phyloP scores from a whole-genome alignment of 768 basidiomycete species.

The Baorangia bicolor region DNA sequence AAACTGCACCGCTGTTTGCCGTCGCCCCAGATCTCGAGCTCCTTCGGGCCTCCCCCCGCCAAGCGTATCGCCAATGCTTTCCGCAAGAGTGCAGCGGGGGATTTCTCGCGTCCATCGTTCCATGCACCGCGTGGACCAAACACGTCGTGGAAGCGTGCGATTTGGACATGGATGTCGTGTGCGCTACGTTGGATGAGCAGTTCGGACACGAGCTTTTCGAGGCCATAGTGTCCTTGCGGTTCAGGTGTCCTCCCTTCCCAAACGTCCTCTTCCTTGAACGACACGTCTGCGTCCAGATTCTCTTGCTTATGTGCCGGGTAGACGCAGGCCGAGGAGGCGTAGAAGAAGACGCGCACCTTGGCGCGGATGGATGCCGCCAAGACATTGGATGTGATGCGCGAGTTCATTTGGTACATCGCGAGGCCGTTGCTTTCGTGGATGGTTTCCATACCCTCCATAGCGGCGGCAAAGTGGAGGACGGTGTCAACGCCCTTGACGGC shows the following conservation, averaged over 20 bases:
- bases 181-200: slow-evolving; percentile 39
- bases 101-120: slow-evolving; percentile 57
- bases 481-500: slow-evolving; percentile 41
- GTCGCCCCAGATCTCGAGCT: slow-evolving; percentile 58
- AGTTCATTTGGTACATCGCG: slow-evolving; percentile 48
- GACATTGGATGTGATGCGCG: slow-evolving; percentile 49
- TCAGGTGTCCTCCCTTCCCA: slow-evolving; percentile 38
- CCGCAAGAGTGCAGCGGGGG: slow-evolving; percentile 53
- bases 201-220: slow-evolving; percentile 56
- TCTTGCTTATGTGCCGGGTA: slow-evolving; percentile 48
- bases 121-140: slow-evolving; percentile 55
- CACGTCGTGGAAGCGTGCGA: slow-evolving; percentile 60
- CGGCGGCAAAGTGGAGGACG: slow-evolving; percentile 59
- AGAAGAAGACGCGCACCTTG: slow-evolving; percentile 46
- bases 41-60: slow-evolving; percentile 1
- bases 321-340: slow-evolving; percentile 59
- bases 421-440: slow-evolving; percentile 53
- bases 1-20: slow-evolving; percentile 55
- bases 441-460: slow-evolving; percentile 65
- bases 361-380: slow-evolving; percentile 39
- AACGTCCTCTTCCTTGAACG: slow-evolving; percentile 47
- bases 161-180: slow-evolving; percentile 37
- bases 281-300: slow-evolving; percentile 34
- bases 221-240: slow-evolving; percentile 58
- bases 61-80: slow-evolving; percentile 43